A percentile compares a stretch with the other conserved stretches of the same genome.
These are phyloP conservation scores for Eustoma russellianum DNA, from an alignment of 257 asterid genomes.

Conservation along the genomic window DNA sequence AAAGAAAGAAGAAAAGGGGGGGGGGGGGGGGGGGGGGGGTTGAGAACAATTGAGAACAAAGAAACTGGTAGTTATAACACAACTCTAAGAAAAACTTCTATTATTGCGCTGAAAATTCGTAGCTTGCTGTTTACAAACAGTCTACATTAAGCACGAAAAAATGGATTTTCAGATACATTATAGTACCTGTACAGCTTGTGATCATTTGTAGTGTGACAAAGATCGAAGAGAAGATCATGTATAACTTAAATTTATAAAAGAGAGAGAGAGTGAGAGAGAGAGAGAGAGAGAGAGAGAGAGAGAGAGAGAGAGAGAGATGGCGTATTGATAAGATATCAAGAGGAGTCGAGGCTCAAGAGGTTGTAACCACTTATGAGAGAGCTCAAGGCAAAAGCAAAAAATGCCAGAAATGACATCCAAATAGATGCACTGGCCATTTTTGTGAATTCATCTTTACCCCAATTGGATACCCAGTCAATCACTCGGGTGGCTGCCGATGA, in stretches of 20 bases:
- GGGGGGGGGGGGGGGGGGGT: too few species aligned
- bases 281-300: too few species aligned
- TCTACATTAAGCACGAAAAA: background rate
- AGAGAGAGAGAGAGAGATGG: too few species aligned
- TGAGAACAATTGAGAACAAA: too few species aligned
- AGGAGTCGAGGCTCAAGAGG: conserved; percentile 43
- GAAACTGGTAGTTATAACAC: too few species aligned
- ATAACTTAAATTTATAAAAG: too few species aligned
- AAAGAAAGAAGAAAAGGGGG: too few species aligned
- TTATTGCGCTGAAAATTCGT: too few species aligned
- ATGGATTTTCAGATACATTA: conserved; percentile 1
- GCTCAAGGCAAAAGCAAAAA: conserved; percentile 60
- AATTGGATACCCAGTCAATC: conserved; percentile 71
- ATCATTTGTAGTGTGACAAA: too few species aligned
- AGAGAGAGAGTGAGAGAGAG: too few species aligned
- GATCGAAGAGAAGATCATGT: too few species aligned
- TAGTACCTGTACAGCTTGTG: conserved; percentile 26
- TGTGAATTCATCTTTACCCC: conserved; percentile 82
- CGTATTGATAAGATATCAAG: conserved; percentile 17
- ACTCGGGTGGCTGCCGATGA: conserved; percentile 85
- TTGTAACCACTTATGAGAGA: conserved; percentile 64
- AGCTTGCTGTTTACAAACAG: background rate
- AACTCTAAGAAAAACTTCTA: too few species aligned
- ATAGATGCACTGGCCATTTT: conserved; percentile 74
- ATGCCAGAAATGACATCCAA: conserved; percentile 67